A percentile compares a stretch with the other conserved stretches of the same genome.
phyloP scores from a whole-genome alignment of 2,329 filamentous ascomycete genomes.

The Camillea tinctor region DNA sequence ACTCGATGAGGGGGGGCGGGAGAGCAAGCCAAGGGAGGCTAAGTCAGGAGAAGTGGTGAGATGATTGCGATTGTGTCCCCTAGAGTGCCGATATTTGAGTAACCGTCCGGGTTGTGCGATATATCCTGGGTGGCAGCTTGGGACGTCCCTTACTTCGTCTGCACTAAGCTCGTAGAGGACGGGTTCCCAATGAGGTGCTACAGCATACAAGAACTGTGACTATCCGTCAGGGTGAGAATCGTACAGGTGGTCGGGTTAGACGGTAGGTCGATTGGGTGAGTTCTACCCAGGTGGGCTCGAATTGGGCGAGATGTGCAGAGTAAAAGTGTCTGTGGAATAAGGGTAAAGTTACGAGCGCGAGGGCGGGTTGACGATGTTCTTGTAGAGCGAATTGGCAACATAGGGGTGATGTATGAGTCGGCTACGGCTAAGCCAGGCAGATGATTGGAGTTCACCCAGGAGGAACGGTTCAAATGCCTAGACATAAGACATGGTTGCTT shows the following conservation, averaged over 20 bases:
- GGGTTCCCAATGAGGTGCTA: constrained; percentile 21
- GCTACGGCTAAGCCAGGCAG: constrained; percentile 1
- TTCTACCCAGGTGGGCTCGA: not conserved
- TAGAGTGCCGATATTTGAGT: constrained; percentile 14
- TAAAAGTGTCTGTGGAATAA: constrained; percentile 5
- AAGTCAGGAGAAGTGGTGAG: not conserved
- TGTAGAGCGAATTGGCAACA: constrained; percentile 11
- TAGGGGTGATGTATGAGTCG: constrained; percentile 1
- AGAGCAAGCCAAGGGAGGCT: too few species aligned
- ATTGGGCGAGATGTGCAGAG: constrained; percentile 1
- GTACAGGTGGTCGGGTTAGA: constrained; percentile 11
- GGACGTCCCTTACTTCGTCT: constrained; percentile 5
- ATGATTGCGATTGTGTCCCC: constrained; percentile 11
- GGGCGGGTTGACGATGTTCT: constrained; percentile 8
- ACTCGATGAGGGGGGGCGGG: not conserved
- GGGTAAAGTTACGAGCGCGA: constrained; percentile 10
- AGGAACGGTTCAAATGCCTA: not conserved
- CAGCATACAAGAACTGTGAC: constrained; percentile 24
- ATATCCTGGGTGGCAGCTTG: constrained; percentile 8
- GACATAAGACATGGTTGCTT: not conserved
- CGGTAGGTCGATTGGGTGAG: constrained; percentile 4
- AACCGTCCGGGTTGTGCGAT: constrained; percentile 8
- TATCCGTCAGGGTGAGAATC: constrained; percentile 15
- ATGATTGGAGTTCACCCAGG: constrained; percentile 8
- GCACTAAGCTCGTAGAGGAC: constrained; percentile 12